Evolutionary conservation across 148 eudicot species (phyloP).

Genomic region (Chenopodium berlandieri): DNA sequence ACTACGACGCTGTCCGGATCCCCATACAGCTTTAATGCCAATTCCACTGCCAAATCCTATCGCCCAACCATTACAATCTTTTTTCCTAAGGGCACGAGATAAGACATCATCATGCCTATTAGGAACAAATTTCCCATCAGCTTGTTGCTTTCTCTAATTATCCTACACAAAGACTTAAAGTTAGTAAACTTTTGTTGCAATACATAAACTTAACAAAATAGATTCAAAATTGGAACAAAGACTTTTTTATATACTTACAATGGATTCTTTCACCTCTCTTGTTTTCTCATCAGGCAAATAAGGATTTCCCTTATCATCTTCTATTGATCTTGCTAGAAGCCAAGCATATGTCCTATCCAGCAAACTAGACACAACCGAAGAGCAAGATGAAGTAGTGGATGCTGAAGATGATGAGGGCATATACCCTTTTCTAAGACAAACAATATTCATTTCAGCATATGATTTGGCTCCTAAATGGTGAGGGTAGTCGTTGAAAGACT

Average conservation of each 20-base stretch:
- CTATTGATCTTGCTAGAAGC: not conserved
- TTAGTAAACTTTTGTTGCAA: not conserved
- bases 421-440: not conserved
- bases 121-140: not conserved
- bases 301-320: not conserved
- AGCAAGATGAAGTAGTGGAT: not conserved
- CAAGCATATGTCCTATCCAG: not conserved
- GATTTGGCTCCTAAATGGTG: not conserved
- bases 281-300: not conserved
- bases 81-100: not conserved
- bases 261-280: not conserved
- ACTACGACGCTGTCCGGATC: no score
- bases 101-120: not conserved
- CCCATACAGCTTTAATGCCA: no score
- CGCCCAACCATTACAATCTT: not conserved
- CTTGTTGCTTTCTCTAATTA: not conserved
- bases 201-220: not conserved
- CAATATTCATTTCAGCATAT: not conserved
- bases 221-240: not conserved
- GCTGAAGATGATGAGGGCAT: not conserved
- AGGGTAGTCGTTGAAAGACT: not conserved
- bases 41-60: not conserved
- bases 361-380: not conserved
- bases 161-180: not conserved
- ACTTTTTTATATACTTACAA: not conserved